phyloP scores from a whole-genome alignment of 306 rosid genomes.

The Aeschynomene evenia region DNA sequence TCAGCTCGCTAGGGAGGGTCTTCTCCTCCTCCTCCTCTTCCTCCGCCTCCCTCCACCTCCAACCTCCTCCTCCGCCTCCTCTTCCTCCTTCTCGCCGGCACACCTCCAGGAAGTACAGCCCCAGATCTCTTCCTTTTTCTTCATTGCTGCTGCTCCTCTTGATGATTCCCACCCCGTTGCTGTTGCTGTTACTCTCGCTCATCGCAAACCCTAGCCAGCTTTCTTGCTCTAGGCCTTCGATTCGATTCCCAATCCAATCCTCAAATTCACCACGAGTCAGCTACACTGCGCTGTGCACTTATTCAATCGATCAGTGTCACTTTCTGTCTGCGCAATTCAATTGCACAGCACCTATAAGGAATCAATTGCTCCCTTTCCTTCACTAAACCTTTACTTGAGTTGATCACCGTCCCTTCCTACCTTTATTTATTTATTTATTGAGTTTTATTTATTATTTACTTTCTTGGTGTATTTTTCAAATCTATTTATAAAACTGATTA shows the following conservation, averaged over 20 bases:
- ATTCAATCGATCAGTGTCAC: too few relatives aligned
- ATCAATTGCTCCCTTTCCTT: not conserved
- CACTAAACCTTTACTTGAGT: not conserved
- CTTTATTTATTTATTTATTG: too few relatives aligned
- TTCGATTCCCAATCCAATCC: not conserved
- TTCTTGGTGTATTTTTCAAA: too few relatives aligned
- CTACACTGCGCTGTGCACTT: not conserved
- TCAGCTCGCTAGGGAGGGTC: conserved; percentile 77
- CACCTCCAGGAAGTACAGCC: conserved; percentile 57
- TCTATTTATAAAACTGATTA: too few relatives aligned
- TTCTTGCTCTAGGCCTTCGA: not conserved
- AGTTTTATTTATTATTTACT: too few relatives aligned
- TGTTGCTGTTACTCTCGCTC: conserved; percentile 26
- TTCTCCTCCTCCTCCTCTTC: conserved; percentile 52
- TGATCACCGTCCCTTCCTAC: not conserved
- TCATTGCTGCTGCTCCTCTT: conserved; percentile 22
- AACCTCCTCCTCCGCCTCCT: conserved; percentile 43
- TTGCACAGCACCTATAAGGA: not conserved
- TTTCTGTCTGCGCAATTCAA: not conserved
- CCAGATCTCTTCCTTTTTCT: conserved; percentile 50
- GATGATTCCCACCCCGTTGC: not conserved
- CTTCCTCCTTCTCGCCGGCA: conserved; percentile 45
- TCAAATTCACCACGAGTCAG: not conserved
- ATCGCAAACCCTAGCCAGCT: conserved; percentile 1
- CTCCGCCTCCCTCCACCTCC: conserved; percentile 52